Base-by-base conservation (phyloP, 495 filamentous ascomycete genomes). In the Penicillium malachiteum region DNA sequence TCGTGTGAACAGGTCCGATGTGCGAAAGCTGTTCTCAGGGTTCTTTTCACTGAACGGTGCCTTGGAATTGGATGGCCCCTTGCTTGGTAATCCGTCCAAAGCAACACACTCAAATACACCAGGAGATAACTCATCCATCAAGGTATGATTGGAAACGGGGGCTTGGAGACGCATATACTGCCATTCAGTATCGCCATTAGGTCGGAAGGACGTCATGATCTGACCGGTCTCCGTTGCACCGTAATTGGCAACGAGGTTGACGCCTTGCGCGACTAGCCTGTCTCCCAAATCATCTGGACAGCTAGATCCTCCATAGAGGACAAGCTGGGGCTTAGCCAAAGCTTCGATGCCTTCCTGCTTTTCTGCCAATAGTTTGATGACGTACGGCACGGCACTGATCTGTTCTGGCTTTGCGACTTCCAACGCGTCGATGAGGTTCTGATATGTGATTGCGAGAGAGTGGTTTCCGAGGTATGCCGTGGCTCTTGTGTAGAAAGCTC, bases 91-190 rank as follows among this genome's bases (percentile, higher is more conserved):
- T 2, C 73, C 74, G 5, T 77, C 71, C 8, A 77, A 67, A 7
- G 87, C 77, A 8, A 88, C 73, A 3, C 88, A 73, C 58, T 90
- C 87, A 9, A 74, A 78, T 5, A 84, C 50, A 0, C 73, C 78
- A n/a, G 81, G 75, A 1, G 70, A 75, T 48, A 76, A 75, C 43
- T 73, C 65, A 56, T 87, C 83, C 60, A 90, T 87, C 0, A 67
- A 54, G 7, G 86, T 62, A 18, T 61, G 64, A 13, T 68, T 57
- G 1, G 73, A 68, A 7, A 76, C 66, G 5, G 60, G 61, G 0
- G 66, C 60, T 18, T 61, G 62, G 3, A 71, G 63, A 12, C 87
- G 76, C 21, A 90, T 72, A 55, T 87, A 89, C 52, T 88, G 78
- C 86, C 86, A 90, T n/a, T 81, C 78, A 39, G 72, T 81, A 55